Evolutionary conservation across 768 basidiomycete species (phyloP).

Genomic region (Amanita muscaria): DNA sequence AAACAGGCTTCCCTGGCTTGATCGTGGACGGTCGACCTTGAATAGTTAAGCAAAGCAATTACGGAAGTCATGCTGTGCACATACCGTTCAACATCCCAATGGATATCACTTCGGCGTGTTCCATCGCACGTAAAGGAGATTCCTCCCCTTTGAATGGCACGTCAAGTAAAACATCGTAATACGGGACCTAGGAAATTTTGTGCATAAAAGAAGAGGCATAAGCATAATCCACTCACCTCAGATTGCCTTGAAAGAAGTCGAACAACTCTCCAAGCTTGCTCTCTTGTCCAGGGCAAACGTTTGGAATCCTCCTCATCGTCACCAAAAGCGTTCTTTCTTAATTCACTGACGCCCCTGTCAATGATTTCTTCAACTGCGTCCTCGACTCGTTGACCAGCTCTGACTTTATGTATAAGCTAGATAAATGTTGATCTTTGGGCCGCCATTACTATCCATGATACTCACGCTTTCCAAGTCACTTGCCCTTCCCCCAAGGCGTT

Average conservation of each 20-base stretch:
- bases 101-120: slow-evolving; percentile 80
- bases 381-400: slow-evolving; percentile 58
- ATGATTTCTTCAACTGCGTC: slow-evolving; percentile 92
- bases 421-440: not conserved
- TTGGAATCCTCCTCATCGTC: slow-evolving; percentile 89
- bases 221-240: slow-evolving; percentile 37
- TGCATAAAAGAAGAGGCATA: not conserved
- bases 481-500: slow-evolving; percentile 81
- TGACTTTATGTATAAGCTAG: slow-evolving; percentile 81
- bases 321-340: slow-evolving; percentile 88
- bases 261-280: slow-evolving; percentile 83
- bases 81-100: slow-evolving; percentile 70
- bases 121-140: slow-evolving; percentile 69
- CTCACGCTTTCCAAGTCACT: slow-evolving; percentile 81
- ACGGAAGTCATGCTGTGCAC: not conserved
- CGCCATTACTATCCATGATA: slow-evolving; percentile 5
- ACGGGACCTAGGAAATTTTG: slow-evolving; percentile 49
- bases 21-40: slow-evolving; percentile 78
- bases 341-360: slow-evolving; percentile 64
- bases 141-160: slow-evolving; percentile 94
- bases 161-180: slow-evolving; percentile 72
- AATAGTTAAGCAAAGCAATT: not conserved
- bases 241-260: slow-evolving; percentile 57
- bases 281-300: slow-evolving; percentile 69
- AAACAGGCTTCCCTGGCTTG: slow-evolving; percentile 86